Base-by-base conservation (phyloP, 2,329 filamentous ascomycete species). In the Teratosphaeriaceae sp. region DNA sequence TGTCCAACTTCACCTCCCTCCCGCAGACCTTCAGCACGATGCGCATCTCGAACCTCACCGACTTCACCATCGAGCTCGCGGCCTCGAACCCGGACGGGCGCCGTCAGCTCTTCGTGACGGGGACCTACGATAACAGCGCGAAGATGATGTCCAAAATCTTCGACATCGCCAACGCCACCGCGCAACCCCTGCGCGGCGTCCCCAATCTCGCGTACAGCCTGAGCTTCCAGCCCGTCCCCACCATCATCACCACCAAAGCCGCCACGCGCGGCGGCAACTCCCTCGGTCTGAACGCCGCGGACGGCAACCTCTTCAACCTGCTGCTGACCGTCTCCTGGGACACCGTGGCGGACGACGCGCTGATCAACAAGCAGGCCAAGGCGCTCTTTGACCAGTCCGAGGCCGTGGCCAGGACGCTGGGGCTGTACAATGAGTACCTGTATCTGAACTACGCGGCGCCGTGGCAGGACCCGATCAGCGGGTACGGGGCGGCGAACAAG, bases 381-480 rank as follows among this genome's bases (percentile, higher is more conserved):
- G 23, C 20, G 4, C 24, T 49, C 4, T 49, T 47, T 35, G 30
- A 24, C 19, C 26, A 44, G 29, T 27, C 44, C 9, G 40, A 43
- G 18, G 23, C 23, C 9, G 19, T n/a, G 4, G 46, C 47, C 1
- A 45, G 45, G 20, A 37, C 44, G 27, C 27, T 48, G 20, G 50
- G 49, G 15, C 18, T 54, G 5, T 30, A 45, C 9, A 43, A 51
- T 19, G 31, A 46, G 20, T 60, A 46, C 27, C 23, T 64, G 5
- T 61, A 65, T 43, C 43, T 62, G 38, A 66, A 63, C 36, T 67
- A 66, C 46, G 64, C 63, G 6, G 59, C 53, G 4, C 42, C 48
- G 34, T 65, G 58, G 55, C 62, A 66, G 46, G 53, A 65, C 31
- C 63, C 64, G 6, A 56, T 66, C 19, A 42, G 40, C 4, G 50